Base-by-base conservation (phyloP, 176 grass and related monocot genomes). In the Oryza punctata region DNA sequence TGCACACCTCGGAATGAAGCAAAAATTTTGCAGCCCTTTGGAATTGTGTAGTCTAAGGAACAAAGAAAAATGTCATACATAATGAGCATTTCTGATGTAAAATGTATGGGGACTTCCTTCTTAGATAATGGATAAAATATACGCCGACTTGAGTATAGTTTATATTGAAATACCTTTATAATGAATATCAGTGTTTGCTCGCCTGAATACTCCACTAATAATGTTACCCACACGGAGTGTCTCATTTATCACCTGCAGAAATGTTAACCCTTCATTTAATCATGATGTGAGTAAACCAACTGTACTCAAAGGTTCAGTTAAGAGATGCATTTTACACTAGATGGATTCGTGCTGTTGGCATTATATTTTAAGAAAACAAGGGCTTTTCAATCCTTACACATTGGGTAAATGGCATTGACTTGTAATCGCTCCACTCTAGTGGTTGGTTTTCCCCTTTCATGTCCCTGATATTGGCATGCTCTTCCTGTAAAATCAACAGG, bases 381-480 rank as follows among this genome's bases (percentile, higher is more conserved):
- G 61, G 10, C 2, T 70, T 73, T 26, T 6, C 0, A 75, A 70
- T n/a, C n/a, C 76, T 88, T 95, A 99, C 97, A 84, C 84, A 96
- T 94, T 96, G 97, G 5, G 97, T 99, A 73, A 99, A 96, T 74
- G 91, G 86, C 97, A 99, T 99, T 0, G 97, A 99, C 87, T 99
- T 99, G 93, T 99, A 99, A 72, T 99, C 91, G 0, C 66, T 79
- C 93, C 93, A 96, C 43, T 94, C 84, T 67, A 96, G 54, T 44
- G 84, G 70, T 54, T 85, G 85, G 13, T 60, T 87, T 67, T 86
- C 61, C 21, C 69, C 81, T 86, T 94, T 92, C 40, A 69, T 54
- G 18, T 65, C 75, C 85, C 89, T 94, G 61, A 96, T 99, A 7
- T 76, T 85, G 45, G 94, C 86, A 45, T 99, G 97, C 76, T 99